These are phyloP conservation scores for Camptophora hylomeconis DNA, from an alignment of 2,329 filamentous ascomycete species.

Conservation along the genomic window DNA sequence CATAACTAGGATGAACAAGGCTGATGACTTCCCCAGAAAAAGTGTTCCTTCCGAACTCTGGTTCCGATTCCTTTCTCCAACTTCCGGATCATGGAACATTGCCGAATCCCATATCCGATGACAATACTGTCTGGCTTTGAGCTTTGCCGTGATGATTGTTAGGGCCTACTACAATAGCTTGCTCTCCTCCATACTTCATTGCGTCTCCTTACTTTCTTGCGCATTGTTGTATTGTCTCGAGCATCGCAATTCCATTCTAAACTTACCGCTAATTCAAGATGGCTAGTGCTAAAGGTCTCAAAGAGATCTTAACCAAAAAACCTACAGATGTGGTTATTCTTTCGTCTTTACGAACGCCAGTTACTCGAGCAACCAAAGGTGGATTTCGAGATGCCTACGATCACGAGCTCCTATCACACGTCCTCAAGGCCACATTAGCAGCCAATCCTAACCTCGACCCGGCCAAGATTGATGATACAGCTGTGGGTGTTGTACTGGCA, in stretches of 20 bases:
- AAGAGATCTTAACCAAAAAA: constrained; percentile 63
- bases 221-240: too few relatives aligned
- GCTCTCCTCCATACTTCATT: too few relatives aligned
- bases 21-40: too few relatives aligned
- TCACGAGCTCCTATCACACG: constrained; percentile 63
- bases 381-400: constrained; percentile 78
- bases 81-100: constrained; percentile 1
- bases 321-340: constrained; percentile 78
- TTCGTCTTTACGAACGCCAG: constrained; percentile 76
- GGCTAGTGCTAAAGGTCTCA: constrained; percentile 47
- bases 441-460: constrained; percentile 62
- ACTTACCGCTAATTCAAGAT: neutral
- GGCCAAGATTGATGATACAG: constrained; percentile 61
- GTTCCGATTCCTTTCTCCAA: neutral
- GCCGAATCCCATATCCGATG: constrained; percentile 5
- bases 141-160: too few relatives aligned
- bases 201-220: too few relatives aligned
- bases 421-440: constrained; percentile 54
- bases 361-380: constrained; percentile 74
- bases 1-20: too few relatives aligned
- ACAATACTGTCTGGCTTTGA: too few relatives aligned
- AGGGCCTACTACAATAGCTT: too few relatives aligned
- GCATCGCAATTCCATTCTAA: too few relatives aligned
- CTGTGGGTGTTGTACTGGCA: constrained; percentile 76
- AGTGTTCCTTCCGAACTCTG: too few relatives aligned